A percentile compares a stretch with the other conserved stretches of the same genome.
phyloP scores from a whole-genome alignment of 768 basidiomycete genomes.

The Leucosporidium yakuticum region DNA sequence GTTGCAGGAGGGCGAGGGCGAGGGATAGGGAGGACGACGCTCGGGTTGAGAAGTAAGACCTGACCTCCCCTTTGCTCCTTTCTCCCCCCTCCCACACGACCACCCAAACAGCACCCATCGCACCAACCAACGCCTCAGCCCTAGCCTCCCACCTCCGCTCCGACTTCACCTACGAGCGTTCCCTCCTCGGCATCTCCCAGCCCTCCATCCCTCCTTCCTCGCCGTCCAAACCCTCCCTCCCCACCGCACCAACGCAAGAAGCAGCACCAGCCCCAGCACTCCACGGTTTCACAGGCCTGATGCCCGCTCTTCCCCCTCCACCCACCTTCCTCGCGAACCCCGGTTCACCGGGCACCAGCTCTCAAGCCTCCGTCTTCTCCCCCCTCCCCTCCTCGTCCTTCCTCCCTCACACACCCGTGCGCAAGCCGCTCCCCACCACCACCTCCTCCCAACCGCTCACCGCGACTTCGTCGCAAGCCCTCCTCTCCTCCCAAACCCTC shows the following conservation, averaged over 20 bases:
- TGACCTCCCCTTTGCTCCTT: too few relatives aligned
- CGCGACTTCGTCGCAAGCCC: not conserved
- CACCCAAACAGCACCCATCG: slow-evolving; percentile 22
- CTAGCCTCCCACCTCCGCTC: slow-evolving; percentile 17
- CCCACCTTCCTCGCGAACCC: not conserved
- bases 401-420: not conserved
- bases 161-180: slow-evolving; percentile 16
- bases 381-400: not conserved
- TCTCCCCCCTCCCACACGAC: too few relatives aligned
- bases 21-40: too few relatives aligned
- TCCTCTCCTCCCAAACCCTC: not conserved
- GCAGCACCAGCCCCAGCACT: not conserved
- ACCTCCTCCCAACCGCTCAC: not conserved
- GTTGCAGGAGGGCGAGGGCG: too few relatives aligned
- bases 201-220: too few relatives aligned
- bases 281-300: slow-evolving; percentile 16
- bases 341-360: too few relatives aligned
- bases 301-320: slow-evolving; percentile 2
- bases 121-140: slow-evolving; percentile 11
- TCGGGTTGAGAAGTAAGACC: too few relatives aligned
- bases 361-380: not conserved
- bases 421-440: not conserved
- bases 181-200: slow-evolving; percentile 8
- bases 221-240: not conserved
- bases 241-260: not conserved